phyloP scores from a whole-genome alignment of 2,329 filamentous ascomycete species.

The Nemania bipapillata region DNA sequence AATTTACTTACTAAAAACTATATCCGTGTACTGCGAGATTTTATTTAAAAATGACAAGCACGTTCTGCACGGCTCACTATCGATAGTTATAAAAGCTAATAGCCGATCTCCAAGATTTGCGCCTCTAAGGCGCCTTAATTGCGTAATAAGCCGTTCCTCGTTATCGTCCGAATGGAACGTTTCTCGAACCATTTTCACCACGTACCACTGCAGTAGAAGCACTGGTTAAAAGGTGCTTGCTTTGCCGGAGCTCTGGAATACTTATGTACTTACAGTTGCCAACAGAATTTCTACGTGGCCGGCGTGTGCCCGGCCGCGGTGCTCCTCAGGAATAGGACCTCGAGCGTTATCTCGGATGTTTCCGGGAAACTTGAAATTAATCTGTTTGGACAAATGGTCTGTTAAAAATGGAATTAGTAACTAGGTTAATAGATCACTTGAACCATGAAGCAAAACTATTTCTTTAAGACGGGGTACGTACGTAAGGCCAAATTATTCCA shows the following conservation, averaged over 20 bases:
- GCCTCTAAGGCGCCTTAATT: conserved; percentile 29
- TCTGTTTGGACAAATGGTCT: conserved; percentile 35
- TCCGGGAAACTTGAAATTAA: conserved; percentile 41
- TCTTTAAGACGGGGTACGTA: conserved; percentile 12
- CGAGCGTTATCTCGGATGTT: conserved; percentile 39
- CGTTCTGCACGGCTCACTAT: conserved; percentile 40
- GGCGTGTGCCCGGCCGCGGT: conserved; percentile 42
- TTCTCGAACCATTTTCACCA: background rate
- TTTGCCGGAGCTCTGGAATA: background rate
- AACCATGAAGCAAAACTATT: too few species aligned
- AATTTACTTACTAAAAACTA: too few species aligned
- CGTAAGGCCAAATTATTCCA: conserved; percentile 41
- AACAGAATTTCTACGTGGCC: conserved; percentile 46
- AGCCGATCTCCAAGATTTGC: conserved; percentile 26
- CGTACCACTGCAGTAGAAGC: conserved; percentile 13
- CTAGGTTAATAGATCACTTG: too few species aligned
- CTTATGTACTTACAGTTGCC: conserved; percentile 35
- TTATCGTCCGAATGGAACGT: background rate
- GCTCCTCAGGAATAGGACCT: conserved; percentile 18
- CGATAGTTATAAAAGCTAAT: conserved; percentile 40
- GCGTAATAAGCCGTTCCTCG: conserved; percentile 21
- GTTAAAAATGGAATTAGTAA: conserved; percentile 8
- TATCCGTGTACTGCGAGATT: conserved; percentile 37
- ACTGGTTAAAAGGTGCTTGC: background rate
- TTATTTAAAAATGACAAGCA: conserved; percentile 42